Base-by-base conservation (phyloP, 805 yeast genomes). In the Cyberlindnera misumaiensis region DNA sequence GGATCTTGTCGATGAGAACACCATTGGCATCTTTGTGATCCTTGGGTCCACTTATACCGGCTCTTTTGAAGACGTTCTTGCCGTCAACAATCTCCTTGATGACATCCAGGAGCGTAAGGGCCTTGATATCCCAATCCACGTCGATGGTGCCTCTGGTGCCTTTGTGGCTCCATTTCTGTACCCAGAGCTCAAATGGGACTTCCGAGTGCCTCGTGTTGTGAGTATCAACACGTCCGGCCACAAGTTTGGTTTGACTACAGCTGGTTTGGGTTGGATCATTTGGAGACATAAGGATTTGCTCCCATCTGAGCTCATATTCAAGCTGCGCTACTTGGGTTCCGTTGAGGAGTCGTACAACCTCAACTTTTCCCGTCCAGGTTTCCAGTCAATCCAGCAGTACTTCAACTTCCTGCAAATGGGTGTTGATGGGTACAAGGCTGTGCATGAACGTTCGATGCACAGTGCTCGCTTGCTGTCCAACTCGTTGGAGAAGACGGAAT, bases 41-140 rank as follows among this genome's bases (percentile, higher is more conserved):
- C 55, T 88, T 49, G 97, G 97, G 1, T 83, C 95, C 8, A 88
- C 97, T 11, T 88, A 83, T 62, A 88, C 96, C 5, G 97, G 97
- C 42, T 88, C 88, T 35, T 87, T 84, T 62, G 96, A 88, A 59
- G 75, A 83, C 38, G 88, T 88, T 30, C 69, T 63, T 44, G 65
- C 66, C 29, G 77, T 86, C 32, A 59, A 75, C 35, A 58, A 70
- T n/a, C 64, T 81, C n/a, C 66, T 88, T 45, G 89, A 82, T 55
- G 75, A 79, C 40, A 71, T 75, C 48, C 80, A 89, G 57, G 62
- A 63, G 43, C 79, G 80, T 49, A 78, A 72, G 3, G 94, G 94
- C 6, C 41, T 63, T 42, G 72, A 72, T 51, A 68, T 88, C 42
- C 87, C 93, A 33, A 86, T 88, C 54, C 97, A 88, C 57, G 93